Evolutionary conservation across 805 yeast genomes (phyloP).

Genomic region (Ascoidea asiatica): DNA sequence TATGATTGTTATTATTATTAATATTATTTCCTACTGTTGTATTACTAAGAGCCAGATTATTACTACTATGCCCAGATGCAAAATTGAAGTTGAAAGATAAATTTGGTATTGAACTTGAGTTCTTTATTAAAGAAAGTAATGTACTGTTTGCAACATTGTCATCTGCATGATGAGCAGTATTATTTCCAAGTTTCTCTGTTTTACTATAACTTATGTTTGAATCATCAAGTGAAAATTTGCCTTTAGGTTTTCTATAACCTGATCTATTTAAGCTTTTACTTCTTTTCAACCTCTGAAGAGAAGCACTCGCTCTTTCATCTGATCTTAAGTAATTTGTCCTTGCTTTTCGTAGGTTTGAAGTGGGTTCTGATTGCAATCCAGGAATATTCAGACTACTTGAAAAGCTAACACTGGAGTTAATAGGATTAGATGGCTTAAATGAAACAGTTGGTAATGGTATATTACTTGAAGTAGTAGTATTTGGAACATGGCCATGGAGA

Average conservation of each 20-base stretch:
- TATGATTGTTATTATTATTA: constrained; percentile 4
- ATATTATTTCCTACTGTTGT: constrained; percentile 4
- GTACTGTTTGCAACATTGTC: not conserved
- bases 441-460: not conserved
- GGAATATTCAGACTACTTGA: not conserved
- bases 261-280: not conserved
- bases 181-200: not conserved
- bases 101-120: not conserved
- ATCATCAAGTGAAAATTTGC: not conserved
- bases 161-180: not conserved
- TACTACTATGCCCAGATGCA: constrained; percentile 7
- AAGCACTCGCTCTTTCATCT: not conserved
- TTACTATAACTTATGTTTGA: not conserved
- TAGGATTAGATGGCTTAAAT: not conserved
- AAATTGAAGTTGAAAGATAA: constrained; percentile 18
- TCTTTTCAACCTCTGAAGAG: not conserved
- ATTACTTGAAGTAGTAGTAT: not conserved
- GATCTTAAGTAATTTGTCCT: not conserved
- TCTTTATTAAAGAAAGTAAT: not conserved
- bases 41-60: constrained; percentile 6
- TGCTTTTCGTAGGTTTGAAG: not conserved
- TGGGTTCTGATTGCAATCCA: not conserved
- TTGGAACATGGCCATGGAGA: constrained; percentile 18
- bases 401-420: no score
- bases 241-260: not conserved